Percentiles rank a stretch among this genome's conserved stretches.
These are phyloP conservation scores for Viola odorata DNA, from an alignment of 345 rosid species.

Conservation along the genomic window DNA sequence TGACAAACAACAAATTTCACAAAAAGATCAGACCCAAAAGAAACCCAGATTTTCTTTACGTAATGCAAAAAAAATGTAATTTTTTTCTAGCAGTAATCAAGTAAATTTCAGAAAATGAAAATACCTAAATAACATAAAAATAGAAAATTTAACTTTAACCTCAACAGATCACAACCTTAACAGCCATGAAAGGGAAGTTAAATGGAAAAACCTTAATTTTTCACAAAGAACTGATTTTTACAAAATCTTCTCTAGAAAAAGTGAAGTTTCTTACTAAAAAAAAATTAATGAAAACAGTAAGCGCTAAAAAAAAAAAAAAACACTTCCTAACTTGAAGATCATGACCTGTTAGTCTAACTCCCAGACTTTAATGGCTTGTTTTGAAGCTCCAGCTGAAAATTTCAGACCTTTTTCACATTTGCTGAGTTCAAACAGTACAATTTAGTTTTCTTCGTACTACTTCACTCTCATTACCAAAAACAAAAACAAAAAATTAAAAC, in stretches of 20 bases:
- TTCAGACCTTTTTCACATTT: constrained; percentile 27
- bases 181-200: too few relatives aligned
- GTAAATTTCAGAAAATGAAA: neutral
- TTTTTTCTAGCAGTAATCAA: neutral
- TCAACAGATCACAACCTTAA: constrained; percentile 2
- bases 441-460: too few relatives aligned
- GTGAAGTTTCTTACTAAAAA: too few relatives aligned
- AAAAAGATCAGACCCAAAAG: neutral
- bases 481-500: neutral
- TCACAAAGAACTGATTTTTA: neutral
- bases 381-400: constrained; percentile 11
- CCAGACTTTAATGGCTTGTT: constrained; percentile 14
- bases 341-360: constrained; percentile 36
- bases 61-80: neutral
- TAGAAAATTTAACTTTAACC: constrained; percentile 1
- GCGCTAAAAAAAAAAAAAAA: neutral
- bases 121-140: neutral
- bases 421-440: constrained; percentile 26
- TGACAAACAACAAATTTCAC: constrained; percentile 12
- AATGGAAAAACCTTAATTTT: neutral
- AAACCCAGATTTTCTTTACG: neutral
- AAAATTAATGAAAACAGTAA: too few relatives aligned
- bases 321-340: constrained; percentile 16
- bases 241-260: too few relatives aligned
- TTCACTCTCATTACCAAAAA: too few relatives aligned